Base-by-base conservation (phyloP, 169 alveolate species). In the Cystoisospora suis region DNA sequence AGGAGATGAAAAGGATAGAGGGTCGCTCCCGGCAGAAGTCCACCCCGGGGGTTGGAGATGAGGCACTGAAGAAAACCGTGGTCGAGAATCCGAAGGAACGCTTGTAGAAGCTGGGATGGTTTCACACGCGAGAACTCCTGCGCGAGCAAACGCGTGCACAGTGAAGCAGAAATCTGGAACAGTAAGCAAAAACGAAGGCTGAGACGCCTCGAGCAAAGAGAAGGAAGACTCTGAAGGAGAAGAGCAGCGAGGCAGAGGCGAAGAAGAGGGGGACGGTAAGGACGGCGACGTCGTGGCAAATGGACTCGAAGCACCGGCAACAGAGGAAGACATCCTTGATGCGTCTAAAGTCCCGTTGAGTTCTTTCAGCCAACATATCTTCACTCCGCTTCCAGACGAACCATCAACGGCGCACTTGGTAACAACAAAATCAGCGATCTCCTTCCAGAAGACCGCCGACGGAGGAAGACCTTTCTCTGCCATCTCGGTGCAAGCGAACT, bases 141-240 rank as follows among this genome's bases (percentile, higher is more conserved):
- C 83, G 38, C 83, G 83, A 5, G 83, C 83, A 38, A 72, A 72
- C 53, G 83, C 83, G 83, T 72, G 83, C 58, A 72, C 56, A 7
- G 53, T 72, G 17, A 29, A n/a, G 32, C 83, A 72, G 36, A 72
- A 34, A 0, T 38, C 34, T 4, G 83, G 0, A 56, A 72, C 38
- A 4, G 56, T 38, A 34, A 72, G 83, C 47, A 72, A 56, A 3
- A 38, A 40, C 38, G 53, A 40, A 2, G 6, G 56, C 49, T 6
- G 83, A 29, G 42, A 46, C 47, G 83, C 1, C 47, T 34, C 15
- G 36, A 17, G 20, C 9, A 1, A 12, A 9, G 42, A n/a, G 81
- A 72, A 72, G 72, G n/a, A 9, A 36, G n/a, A 9, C 3, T 34
- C 29, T 29, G 12, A 58, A 58, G 72, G 72, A 3, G 65, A 53